Conservation (phyloP, 176 grass and related monocot species). For the Musa acuminata region DNA sequence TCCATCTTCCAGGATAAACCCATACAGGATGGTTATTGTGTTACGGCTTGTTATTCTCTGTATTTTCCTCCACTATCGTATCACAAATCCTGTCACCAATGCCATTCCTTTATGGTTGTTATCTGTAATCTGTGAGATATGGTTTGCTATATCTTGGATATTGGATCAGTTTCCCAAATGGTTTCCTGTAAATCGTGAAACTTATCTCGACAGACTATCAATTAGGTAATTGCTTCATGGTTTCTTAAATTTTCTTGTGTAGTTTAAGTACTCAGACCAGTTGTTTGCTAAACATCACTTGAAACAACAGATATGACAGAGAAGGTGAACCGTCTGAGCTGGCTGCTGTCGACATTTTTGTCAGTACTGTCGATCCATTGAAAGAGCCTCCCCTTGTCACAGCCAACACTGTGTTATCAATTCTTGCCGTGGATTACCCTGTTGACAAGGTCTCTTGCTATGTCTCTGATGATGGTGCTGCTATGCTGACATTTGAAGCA, state of each 20-base stretch:
- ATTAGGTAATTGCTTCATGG: conserved; percentile 53
- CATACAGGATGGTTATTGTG: conserved; percentile 97
- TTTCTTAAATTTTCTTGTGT: conserved; percentile 22
- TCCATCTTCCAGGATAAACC: conserved; percentile 93
- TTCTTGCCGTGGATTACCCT: conserved; percentile 93
- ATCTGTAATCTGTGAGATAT: conserved; percentile 98
- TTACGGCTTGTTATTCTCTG: conserved; percentile 75
- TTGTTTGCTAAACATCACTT: conserved; percentile 21
- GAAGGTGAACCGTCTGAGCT: conserved; percentile 90
- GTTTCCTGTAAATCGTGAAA: conserved; percentile 95
- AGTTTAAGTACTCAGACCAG: not conserved
- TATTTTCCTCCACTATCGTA: conserved; percentile 94
- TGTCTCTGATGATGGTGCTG: conserved; percentile 97
- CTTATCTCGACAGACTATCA: conserved; percentile 86
- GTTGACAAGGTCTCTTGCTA: conserved; percentile 98
- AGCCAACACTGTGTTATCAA: conserved; percentile 94
- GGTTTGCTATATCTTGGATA: conserved; percentile 97
- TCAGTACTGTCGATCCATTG: conserved; percentile 94
- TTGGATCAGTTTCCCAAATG: conserved; percentile 99
- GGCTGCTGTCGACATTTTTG: conserved; percentile 95
- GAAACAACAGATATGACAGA: conserved; percentile 65
- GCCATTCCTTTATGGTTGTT: conserved; percentile 71
- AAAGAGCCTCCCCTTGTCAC: conserved; percentile 98
- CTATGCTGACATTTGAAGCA: conserved; percentile 87
- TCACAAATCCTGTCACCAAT: conserved; percentile 88